Percentiles rank a stretch among this genome's conserved stretches.
phyloP scores from a whole-genome alignment of 768 basidiomycete genomes.

The Mrakia gelida region DNA sequence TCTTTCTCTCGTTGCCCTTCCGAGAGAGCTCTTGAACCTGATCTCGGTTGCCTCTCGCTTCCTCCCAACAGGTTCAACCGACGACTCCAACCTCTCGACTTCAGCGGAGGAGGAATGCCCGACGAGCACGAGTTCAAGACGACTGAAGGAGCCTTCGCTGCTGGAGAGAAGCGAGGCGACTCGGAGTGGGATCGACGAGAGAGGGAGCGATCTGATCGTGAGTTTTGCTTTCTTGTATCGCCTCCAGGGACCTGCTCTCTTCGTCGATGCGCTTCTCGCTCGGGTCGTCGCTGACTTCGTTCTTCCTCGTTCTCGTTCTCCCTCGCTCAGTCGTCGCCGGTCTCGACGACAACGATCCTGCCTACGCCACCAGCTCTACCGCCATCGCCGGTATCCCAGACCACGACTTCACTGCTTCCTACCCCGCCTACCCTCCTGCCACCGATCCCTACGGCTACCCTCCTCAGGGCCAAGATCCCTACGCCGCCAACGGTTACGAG shows the following conservation, averaged over 20 bases:
- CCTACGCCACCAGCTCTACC: not conserved
- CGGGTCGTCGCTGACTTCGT: not conserved
- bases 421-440: slow-evolving; percentile 3
- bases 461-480: not conserved
- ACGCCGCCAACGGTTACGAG: not conserved
- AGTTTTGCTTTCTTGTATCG: not conserved
- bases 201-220: slow-evolving; percentile 20
- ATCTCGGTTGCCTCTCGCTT: too few species aligned
- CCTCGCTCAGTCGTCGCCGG: not conserved
- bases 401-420: not conserved
- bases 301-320: not conserved
- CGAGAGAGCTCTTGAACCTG: not conserved
- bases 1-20: not conserved
- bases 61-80: not conserved
- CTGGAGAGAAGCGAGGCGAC: slow-evolving; percentile 15
- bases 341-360: not conserved
- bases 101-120: slow-evolving; percentile 11
- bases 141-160: slow-evolving; percentile 23
- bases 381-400: not conserved
- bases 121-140: slow-evolving; percentile 31
- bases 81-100: slow-evolving; percentile 24
- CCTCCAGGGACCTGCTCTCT: not conserved
- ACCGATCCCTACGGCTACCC: slow-evolving; percentile 14
- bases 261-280: too few species aligned
- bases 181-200: slow-evolving; percentile 22